Percentiles rank a stretch among this genome's conserved stretches.
These are phyloP conservation scores for Didymella segeticola DNA, from an alignment of 2,329 filamentous ascomycete species.

Conservation along the genomic window DNA sequence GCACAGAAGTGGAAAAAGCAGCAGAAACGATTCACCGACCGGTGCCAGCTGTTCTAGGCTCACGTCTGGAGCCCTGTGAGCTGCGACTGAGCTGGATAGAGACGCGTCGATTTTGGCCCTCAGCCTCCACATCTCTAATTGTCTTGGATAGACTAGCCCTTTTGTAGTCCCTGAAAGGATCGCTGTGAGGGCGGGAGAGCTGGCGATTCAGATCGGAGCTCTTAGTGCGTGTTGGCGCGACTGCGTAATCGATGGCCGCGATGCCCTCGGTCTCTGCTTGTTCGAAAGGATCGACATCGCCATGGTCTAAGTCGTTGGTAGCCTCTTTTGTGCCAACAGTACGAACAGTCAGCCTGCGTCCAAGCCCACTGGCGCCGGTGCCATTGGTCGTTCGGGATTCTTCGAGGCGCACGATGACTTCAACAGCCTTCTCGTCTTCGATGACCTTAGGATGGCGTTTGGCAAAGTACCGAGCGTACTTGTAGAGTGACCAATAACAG, in stretches of 20 bases:
- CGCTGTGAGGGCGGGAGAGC: neutral
- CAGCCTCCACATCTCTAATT: neutral
- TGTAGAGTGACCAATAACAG: constrained; percentile 49
- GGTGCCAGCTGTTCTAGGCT: neutral
- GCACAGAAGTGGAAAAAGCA: neutral
- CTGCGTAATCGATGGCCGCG: constrained; percentile 9
- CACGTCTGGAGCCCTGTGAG: neutral
- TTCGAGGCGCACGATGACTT: constrained; percentile 36
- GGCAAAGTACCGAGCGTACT: constrained; percentile 57
- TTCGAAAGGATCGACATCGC: constrained; percentile 3
- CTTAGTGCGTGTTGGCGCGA: neutral
- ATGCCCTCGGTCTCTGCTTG: constrained; percentile 9
- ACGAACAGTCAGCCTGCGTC: constrained; percentile 32
- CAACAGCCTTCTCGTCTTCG: constrained; percentile 54
- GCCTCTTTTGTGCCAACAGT: constrained; percentile 15
- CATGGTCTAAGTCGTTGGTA: neutral
- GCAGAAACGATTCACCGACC: neutral
- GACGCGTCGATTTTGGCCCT: neutral
- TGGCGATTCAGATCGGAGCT: neutral
- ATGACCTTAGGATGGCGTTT: constrained; percentile 57
- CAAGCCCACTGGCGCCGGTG: constrained; percentile 18
- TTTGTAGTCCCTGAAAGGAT: constrained; percentile 13
- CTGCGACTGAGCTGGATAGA: neutral
- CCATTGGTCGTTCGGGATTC: constrained; percentile 18
- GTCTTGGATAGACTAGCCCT: constrained; percentile 2